Conservation (phyloP, 768 basidiomycete species). For the Calvatia gigantea region DNA sequence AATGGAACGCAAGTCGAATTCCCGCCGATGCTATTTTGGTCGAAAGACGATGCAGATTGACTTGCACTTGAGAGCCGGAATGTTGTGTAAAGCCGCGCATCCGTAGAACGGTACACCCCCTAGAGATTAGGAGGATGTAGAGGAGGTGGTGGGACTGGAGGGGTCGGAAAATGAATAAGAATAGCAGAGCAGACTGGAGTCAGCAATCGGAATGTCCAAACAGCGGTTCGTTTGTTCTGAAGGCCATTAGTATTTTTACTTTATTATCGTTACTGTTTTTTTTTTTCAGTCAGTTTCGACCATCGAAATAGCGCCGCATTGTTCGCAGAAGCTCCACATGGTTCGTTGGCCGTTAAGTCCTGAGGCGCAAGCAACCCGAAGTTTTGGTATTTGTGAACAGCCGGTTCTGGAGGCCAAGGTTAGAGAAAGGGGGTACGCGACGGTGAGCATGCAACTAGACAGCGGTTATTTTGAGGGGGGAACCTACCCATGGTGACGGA, state of each 20-base stretch:
- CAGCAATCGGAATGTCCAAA: background rate
- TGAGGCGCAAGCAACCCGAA: conserved; percentile 74
- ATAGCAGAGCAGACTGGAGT: conserved; percentile 5
- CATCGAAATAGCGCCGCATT: conserved; percentile 88
- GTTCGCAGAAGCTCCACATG: conserved; percentile 88
- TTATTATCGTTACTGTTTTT: too few relatives aligned
- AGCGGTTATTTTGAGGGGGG: background rate
- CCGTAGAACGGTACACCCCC: too few relatives aligned
- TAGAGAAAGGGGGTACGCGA: background rate
- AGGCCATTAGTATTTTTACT: conserved; percentile 3
- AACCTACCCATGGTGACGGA: conserved; percentile 72
- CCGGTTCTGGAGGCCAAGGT: conserved; percentile 39
- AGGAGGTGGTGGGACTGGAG: background rate
- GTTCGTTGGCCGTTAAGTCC: conserved; percentile 67
- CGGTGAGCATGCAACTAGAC: conserved; percentile 8
- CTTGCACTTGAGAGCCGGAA: too few relatives aligned
- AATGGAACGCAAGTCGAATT: background rate
- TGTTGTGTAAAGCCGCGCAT: too few relatives aligned
- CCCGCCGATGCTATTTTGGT: background rate
- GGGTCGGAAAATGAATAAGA: conserved; percentile 10
- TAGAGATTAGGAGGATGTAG: too few relatives aligned
- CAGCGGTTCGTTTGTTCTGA: background rate
- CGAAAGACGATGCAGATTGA: background rate
- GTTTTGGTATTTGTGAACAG: conserved; percentile 80
- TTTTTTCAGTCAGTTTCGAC: conserved; percentile 63